Base-by-base conservation (phyloP, 352 stramenopile species). In the Phytophthora lateralis region DNA sequence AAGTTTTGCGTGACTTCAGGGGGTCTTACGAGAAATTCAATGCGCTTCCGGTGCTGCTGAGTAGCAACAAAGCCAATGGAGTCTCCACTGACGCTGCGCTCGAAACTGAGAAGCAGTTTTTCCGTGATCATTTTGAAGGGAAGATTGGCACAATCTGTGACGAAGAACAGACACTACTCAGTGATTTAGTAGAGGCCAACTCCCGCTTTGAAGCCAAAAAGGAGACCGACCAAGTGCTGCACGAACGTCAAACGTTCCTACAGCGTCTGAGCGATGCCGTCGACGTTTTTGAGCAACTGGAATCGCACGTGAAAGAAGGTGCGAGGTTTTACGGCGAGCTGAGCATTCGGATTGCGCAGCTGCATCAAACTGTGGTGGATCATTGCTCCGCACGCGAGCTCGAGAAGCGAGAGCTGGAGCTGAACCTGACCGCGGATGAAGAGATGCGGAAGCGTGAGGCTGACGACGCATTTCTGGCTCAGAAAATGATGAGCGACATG, bases 401-500 rank as follows among this genome's bases (percentile, higher is more conserved):
- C 11, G 83, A 93, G 60, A 86, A 83, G 55, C 79, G 80, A 8
- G 83, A 93, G 58, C 53, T 91, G 44, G 80, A 93, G 61, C 71
- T 93, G 29, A 80, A 85, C 49, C 61, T 93, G 37, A 72, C 69
- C 2, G 72, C 73, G 4, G 78, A 88, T 35, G 69, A 87, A 39
- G 79, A 86, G 48, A 77, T 84, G 64, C 55, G 66, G 18, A 57
- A 88, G 21, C 77, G 74, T 6, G 79, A 89, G 35, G 63, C 54
- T 24, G 67, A 76, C 14, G 82, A 91, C 41, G 76, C 79, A 30
- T 70, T 59, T 17, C 45, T 91, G 47, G 82, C 82, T 0, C 75
- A 85, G 54, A 80, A 88, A 51, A 90, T 90, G 81, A 85, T 89
- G 81, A 74, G 69, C n/a, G 78, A 86, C 53, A 75, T 88, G 76